Percentiles rank a stretch among this genome's conserved stretches.
Evolutionary conservation across 2,329 filamentous ascomycete species (phyloP).

Genomic region (Teratosphaeria epicoccoides): DNA sequence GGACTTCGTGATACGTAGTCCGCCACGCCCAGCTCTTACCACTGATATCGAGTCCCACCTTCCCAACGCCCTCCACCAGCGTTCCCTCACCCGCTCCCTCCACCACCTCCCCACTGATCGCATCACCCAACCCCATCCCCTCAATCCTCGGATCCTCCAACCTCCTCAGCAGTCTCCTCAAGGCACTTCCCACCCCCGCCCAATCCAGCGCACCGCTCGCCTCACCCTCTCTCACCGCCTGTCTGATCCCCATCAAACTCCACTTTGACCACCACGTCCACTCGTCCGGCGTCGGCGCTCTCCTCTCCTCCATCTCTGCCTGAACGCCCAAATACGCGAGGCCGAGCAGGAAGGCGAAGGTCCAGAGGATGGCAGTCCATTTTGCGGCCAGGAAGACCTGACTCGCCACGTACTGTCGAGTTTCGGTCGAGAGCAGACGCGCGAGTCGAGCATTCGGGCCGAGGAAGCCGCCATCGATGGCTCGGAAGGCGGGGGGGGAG

Average conservation of each 20-base stretch:
- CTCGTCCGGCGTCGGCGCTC: conserved; percentile 70
- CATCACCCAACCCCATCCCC: conserved; percentile 49
- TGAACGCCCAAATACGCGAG: conserved; percentile 55
- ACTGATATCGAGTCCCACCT: conserved; percentile 56
- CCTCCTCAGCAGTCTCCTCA: conserved; percentile 49
- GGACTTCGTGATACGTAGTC: conserved; percentile 69
- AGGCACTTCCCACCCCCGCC: conserved; percentile 52
- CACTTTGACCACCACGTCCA: conserved; percentile 65
- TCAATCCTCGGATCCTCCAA: conserved; percentile 61
- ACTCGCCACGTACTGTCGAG: conserved; percentile 57
- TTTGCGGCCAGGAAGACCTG: conserved; percentile 61
- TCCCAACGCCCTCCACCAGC: conserved; percentile 43
- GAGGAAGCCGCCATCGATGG: conserved; percentile 9
- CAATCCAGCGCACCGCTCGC: conserved; percentile 56
- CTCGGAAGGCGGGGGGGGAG: conserved; percentile 38
- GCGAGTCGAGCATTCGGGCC: conserved; percentile 32
- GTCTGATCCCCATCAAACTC: conserved; percentile 45
- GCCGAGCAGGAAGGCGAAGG: conserved; percentile 48
- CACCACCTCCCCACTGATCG: conserved; percentile 8
- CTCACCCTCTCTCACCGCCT: conserved; percentile 48
- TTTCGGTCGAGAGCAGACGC: conserved; percentile 71
- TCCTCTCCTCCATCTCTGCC: conserved; percentile 64
- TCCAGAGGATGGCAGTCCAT: conserved; percentile 56
- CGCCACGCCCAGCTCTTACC: conserved; percentile 74
- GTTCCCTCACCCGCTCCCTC: conserved; percentile 28